Evolutionary conservation across 805 yeast genomes (phyloP).

Genomic region (Sugiyamaella marilandica): DNA sequence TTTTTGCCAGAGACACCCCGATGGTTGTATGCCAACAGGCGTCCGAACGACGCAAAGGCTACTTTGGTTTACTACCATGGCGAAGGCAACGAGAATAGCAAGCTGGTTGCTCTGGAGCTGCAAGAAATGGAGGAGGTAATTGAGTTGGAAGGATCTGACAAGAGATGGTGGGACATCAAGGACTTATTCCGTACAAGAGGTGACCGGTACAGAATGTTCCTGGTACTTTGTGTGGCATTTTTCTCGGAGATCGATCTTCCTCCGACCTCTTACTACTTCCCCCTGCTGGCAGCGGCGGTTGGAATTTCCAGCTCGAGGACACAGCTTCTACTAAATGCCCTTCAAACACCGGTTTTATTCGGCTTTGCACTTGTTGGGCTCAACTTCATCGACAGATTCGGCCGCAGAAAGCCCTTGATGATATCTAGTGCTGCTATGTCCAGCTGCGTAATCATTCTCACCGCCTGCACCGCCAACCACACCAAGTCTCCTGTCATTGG

Average conservation of each 20-base stretch:
- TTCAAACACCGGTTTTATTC: conserved; percentile 22
- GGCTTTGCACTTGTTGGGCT: conserved; percentile 7
- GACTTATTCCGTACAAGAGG: conserved; percentile 18
- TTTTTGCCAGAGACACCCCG: conserved; percentile 24
- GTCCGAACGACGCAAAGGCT: conserved; percentile 15
- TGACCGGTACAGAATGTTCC: conserved; percentile 16
- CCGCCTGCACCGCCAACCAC: conserved; percentile 10
- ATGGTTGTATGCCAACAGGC: conserved; percentile 20
- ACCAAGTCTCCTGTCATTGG: conserved; percentile 13
- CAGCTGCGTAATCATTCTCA: conserved; percentile 17
- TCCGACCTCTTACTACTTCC: conserved; percentile 17
- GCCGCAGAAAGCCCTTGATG: conserved; percentile 8
- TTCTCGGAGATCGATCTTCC: conserved; percentile 17
- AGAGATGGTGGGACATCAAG: conserved; percentile 22
- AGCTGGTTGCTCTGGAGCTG: conserved; percentile 17
- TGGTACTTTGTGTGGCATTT: conserved; percentile 12
- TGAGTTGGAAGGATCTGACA: conserved; percentile 19
- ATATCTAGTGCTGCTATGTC: conserved; percentile 17
- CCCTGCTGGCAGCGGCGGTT: conserved; percentile 12
- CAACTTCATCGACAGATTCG: conserved; percentile 9
- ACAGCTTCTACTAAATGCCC: conserved; percentile 6
- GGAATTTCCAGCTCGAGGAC: conserved; percentile 12
- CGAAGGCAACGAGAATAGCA: conserved; percentile 13
- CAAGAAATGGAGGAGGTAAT: conserved; percentile 18
- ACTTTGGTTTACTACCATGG: conserved; percentile 20